These are phyloP conservation scores for Mucor lusitanicus DNA, from an alignment of 371 early-diverging fungal species.

Conservation along the genomic window DNA sequence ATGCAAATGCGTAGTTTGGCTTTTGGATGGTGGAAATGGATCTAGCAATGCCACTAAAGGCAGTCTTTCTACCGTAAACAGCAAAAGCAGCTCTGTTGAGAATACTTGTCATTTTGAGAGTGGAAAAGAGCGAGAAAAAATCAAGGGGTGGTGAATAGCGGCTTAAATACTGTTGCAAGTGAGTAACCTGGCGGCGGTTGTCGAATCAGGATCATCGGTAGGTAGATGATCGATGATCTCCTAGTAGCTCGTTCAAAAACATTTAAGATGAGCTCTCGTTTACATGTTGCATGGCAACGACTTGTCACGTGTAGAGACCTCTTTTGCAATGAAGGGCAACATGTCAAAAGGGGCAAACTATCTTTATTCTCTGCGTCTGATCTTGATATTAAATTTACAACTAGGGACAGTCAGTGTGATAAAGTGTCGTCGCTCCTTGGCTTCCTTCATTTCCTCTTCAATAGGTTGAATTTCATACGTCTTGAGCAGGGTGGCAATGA, in stretches of 20 bases:
- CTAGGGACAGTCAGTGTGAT: slow-evolving; percentile 29
- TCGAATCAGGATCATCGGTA: background rate
- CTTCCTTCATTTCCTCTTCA: slow-evolving; percentile 22
- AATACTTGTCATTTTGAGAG: background rate
- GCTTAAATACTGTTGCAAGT: background rate
- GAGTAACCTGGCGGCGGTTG: background rate
- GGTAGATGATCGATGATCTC: background rate
- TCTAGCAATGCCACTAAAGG: background rate
- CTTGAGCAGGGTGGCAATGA: slow-evolving; percentile 36
- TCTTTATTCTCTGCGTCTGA: slow-evolving; percentile 18
- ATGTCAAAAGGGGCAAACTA: too few relatives aligned
- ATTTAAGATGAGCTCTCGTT: too few relatives aligned
- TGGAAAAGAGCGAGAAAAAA: background rate
- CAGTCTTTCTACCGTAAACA: background rate
- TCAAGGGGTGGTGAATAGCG: background rate
- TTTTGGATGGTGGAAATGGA: slow-evolving; percentile 17
- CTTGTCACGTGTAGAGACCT: too few relatives aligned
- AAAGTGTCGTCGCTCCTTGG: slow-evolving; percentile 23
- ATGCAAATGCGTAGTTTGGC: slow-evolving; percentile 64
- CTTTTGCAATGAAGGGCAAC: too few relatives aligned
- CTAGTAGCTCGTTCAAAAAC: too few relatives aligned
- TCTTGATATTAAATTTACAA: slow-evolving; percentile 26
- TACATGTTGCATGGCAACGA: too few relatives aligned
- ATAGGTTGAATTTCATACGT: slow-evolving; percentile 30
- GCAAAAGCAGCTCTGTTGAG: background rate